A percentile compares a stretch with the other conserved stretches of the same genome.
Conservation (phyloP, 1,284 basidiomycete species). For the Pholiota adiposa region DNA sequence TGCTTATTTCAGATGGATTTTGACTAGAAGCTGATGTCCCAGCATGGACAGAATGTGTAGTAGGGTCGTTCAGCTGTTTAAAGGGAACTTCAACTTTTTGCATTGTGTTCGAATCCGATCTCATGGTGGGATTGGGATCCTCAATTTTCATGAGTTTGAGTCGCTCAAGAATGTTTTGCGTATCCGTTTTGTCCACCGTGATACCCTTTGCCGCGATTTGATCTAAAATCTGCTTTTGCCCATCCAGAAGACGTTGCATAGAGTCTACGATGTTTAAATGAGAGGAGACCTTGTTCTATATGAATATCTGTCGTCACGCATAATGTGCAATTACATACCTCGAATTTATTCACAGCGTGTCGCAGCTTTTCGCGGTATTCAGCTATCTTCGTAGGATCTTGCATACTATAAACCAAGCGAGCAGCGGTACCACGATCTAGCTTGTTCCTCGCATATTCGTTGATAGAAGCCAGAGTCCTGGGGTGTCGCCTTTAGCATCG, state of each 20-base stretch:
- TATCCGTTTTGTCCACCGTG: neutral
- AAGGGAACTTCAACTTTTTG: too few species aligned
- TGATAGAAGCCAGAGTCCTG: neutral
- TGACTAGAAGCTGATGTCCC: neutral
- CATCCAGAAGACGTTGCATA: neutral
- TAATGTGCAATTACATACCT: neutral
- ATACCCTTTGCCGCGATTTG: neutral
- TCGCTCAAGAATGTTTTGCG: too few species aligned
- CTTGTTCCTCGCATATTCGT: neutral
- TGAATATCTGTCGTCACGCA: neutral
- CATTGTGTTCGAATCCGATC: too few species aligned
- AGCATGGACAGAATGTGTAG: neutral
- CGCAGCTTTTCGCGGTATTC: constrained; percentile 6
- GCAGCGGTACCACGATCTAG: neutral
- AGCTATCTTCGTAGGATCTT: constrained; percentile 5
- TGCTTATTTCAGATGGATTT: too few species aligned
- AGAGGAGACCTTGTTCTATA: neutral
- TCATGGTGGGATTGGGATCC: neutral
- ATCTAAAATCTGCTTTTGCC: neutral
- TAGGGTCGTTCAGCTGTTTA: too few species aligned
- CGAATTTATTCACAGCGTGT: constrained; percentile 4
- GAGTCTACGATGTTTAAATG: neutral
- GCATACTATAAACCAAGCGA: neutral
- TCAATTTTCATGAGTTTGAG: neutral
- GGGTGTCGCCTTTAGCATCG: neutral